Evolutionary conservation across 2,329 filamentous ascomycete species (phyloP), one percentile per base, ranked within the genome.

Genomic region (Fusarium palustre): DNA sequence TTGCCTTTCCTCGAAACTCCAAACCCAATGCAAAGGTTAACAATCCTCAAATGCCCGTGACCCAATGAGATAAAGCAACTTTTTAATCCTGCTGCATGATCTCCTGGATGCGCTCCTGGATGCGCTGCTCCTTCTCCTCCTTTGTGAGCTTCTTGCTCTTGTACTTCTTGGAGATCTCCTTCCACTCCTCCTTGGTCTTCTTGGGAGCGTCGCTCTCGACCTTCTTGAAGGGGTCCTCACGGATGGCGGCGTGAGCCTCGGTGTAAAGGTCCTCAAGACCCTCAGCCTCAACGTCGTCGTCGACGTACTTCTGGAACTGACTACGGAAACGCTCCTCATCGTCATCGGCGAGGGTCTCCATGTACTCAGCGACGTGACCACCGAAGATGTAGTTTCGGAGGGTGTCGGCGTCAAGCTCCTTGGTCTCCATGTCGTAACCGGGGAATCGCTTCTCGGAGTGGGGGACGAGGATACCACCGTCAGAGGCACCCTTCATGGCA

Each of bases 391-490:
- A 99, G 88, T 94, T 97, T 89, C 95, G 94, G 81, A 99, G 93
- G 76, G 90, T 92, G 84, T 99, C 96, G 79, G 94, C 89, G 79
- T 99, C 96, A 79, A 99, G 93, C 90, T 98, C 95, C 92, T 99
- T 94, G 83, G 86, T 85, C 88, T 99, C 96, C 33, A 97, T 92
- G 83, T 99, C 96, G 91, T 87, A 99, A 79, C 96, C 96, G 79
- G 96, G 96, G 93, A 99, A 99, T 79, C 96, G 95, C 90, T 96
- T 97, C 90, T 98, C 94, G 78, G 93, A 97, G 92, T 99, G 96
- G 78, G 96, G 96, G 77, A 99, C 86, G 84, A 94, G 90, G 84
- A 99, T 92, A 83, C 96, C 96, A 84, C 96, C 96, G 84, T 99
- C 96, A 47, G 94, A 98, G 79, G 94, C 95, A 88, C 96, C 96